A percentile compares a stretch with the other conserved stretches of the same genome.
phyloP scores from a whole-genome alignment of 768 basidiomycete species.

The Lentinus tigrinus region DNA sequence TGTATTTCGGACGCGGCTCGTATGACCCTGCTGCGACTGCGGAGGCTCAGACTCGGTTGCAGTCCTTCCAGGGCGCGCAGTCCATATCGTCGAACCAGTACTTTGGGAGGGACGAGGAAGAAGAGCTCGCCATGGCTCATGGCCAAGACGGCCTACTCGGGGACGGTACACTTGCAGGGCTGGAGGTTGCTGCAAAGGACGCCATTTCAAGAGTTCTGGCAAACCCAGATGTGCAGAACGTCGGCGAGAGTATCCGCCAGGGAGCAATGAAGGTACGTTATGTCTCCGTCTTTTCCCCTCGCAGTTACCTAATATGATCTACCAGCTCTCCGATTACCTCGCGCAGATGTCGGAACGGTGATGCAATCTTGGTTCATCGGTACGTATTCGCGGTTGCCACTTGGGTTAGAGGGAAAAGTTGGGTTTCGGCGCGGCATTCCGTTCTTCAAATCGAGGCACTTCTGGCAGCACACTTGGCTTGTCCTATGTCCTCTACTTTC shows the following conservation, averaged over 20 bases:
- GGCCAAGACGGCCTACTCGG: conserved; percentile 53
- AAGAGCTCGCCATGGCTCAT: conserved; percentile 40
- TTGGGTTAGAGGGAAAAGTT: background rate
- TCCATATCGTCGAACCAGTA: conserved; percentile 95
- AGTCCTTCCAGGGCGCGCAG: conserved; percentile 86
- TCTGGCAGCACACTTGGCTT: conserved; percentile 8
- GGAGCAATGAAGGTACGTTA: conserved; percentile 78
- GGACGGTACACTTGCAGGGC: conserved; percentile 49
- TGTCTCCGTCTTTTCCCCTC: background rate
- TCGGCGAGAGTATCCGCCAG: conserved; percentile 72
- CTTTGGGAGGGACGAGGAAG: conserved; percentile 90
- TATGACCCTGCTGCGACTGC: conserved; percentile 72
- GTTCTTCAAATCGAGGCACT: background rate
- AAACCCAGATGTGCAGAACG: conserved; percentile 86
- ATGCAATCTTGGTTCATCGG: background rate
- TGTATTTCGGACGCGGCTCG: conserved; percentile 89
- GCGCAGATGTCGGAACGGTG: conserved; percentile 25
- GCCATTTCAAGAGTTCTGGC: conserved; percentile 70
- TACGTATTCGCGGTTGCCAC: background rate
- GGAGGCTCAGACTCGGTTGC: conserved; percentile 82
- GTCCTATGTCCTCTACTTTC: conserved; percentile 9
- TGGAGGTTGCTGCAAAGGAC: conserved; percentile 72
- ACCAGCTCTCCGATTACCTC: conserved; percentile 51
- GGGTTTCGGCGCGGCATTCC: background rate
- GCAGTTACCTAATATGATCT: background rate